Conservation (phyloP, 495 filamentous ascomycete genomes). For the Pyronema domesticum region DNA sequence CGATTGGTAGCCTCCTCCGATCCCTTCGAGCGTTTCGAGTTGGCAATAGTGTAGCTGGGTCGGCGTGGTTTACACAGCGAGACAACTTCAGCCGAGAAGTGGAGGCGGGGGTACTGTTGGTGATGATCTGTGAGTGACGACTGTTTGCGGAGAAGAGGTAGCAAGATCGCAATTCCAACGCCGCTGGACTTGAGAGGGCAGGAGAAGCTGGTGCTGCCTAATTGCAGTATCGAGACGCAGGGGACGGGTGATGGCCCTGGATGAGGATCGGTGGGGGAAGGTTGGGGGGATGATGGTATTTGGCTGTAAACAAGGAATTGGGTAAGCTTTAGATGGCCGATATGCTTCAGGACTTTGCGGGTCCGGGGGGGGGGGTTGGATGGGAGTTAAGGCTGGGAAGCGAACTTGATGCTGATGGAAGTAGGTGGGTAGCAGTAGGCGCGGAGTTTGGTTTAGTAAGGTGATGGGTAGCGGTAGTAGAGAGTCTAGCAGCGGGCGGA, state of each 20-base stretch:
- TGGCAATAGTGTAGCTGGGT: not conserved
- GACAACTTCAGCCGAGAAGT: constrained; percentile 5
- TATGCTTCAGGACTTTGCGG: not conserved
- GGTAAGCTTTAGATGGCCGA: not conserved
- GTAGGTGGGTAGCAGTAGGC: not conserved
- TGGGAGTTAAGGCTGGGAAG: not conserved
- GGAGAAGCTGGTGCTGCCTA: no score
- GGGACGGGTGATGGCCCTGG: no score
- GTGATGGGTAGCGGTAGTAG: not conserved
- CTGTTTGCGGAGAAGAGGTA: not conserved
- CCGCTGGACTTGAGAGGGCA: no score
- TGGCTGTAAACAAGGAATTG: not conserved
- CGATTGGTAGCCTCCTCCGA: constrained; percentile 22
- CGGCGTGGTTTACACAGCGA: not conserved
- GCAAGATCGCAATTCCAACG: not conserved
- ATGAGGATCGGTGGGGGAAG: not conserved
- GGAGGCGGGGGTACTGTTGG: constrained; percentile 3
- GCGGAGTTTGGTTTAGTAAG: not conserved
- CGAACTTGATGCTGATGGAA: not conserved
- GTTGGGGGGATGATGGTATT: not conserved
- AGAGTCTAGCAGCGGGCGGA: not conserved
- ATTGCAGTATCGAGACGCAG: no score
- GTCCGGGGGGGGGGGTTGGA: not conserved
- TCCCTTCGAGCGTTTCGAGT: constrained; percentile 19
- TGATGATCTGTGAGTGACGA: constrained; percentile 2